Evolutionary conservation across 805 yeast genomes (phyloP).

Genomic region (Hanseniaspora hatyaiensis): DNA sequence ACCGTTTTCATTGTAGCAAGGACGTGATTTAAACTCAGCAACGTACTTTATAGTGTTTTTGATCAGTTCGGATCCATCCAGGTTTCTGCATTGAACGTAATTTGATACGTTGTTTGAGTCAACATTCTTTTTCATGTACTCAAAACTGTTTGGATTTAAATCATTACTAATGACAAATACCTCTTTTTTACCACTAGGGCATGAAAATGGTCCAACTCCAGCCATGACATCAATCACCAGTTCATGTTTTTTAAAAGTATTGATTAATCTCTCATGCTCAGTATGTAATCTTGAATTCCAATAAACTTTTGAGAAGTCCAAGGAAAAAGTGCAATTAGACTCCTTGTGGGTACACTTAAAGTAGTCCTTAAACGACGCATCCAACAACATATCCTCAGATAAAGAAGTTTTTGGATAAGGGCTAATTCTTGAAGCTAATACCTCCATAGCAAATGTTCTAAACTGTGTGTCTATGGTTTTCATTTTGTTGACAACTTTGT

Average conservation of each 20-base stretch:
- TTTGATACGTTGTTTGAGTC: conserved; percentile 46
- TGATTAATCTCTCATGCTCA: conserved; percentile 76
- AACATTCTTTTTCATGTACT: conserved; percentile 57
- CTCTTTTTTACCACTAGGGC: conserved; percentile 83
- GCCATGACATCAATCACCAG: conserved; percentile 93
- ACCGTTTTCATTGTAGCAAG: conserved; percentile 26
- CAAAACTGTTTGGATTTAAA: conserved; percentile 75
- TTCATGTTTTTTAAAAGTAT: conserved; percentile 48
- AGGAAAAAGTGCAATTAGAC: conserved; percentile 69
- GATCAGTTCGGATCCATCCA: conserved; percentile 79
- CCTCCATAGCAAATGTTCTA: conserved; percentile 87
- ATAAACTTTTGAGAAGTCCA: conserved; percentile 87
- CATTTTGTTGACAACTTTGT: conserved; percentile 84
- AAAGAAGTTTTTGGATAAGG: conserved; percentile 27
- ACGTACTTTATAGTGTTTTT: conserved; percentile 36
- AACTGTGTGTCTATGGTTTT: conserved; percentile 78
- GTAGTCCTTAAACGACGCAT: not conserved
- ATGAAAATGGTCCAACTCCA: conserved; percentile 96
- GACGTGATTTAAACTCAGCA: conserved; percentile 19
- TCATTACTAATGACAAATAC: conserved; percentile 84
- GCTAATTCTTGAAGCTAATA: conserved; percentile 62
- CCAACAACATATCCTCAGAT: conserved; percentile 46
- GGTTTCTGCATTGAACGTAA: conserved; percentile 52
- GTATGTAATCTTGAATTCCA: conserved; percentile 95
- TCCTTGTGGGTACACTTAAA: conserved; percentile 54